Conservation (phyloP, 257 asterid genomes). For the Penstemon barbatus region DNA sequence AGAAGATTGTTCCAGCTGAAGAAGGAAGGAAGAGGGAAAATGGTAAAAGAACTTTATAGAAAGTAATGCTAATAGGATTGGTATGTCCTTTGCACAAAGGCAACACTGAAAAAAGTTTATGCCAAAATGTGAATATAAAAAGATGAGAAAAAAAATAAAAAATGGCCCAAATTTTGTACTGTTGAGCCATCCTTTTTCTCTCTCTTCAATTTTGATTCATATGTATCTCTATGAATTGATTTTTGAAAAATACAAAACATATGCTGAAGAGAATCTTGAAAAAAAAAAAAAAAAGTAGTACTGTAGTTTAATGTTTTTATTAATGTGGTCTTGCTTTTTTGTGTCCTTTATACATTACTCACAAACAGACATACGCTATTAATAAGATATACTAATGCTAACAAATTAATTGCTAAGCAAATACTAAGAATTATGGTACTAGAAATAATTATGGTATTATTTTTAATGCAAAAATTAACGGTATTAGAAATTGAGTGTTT, state of each 20-base stretch:
- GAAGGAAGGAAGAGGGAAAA: conserved; percentile 9
- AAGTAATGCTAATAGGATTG: not conserved
- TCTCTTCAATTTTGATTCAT: not conserved
- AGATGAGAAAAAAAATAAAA: not conserved
- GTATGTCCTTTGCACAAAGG: conserved; percentile 31
- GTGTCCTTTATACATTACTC: conserved; percentile 30
- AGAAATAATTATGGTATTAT: not conserved
- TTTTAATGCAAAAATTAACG: too few relatives aligned
- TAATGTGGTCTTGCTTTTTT: conserved; percentile 23
- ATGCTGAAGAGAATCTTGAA: conserved; percentile 28
- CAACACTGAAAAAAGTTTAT: conserved; percentile 17
- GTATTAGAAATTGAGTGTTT: too few relatives aligned
- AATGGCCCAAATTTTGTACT: conserved; percentile 28
- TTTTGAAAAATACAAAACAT: conserved; percentile 22
- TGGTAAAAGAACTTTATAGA: conserved; percentile 20
- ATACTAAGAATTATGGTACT: not conserved
- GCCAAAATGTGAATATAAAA: conserved; percentile 25
- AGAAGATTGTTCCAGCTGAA: conserved; percentile 26
- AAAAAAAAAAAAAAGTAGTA: not conserved
- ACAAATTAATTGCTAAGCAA: not conserved
- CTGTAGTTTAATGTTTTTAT: conserved; percentile 27
- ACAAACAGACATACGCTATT: conserved; percentile 29
- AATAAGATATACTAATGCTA: conserved; percentile 9
- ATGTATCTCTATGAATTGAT: conserved; percentile 16
- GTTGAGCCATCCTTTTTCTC: not conserved